Conservation (phyloP, 306 rosid species). For the Cicer arietinum region DNA sequence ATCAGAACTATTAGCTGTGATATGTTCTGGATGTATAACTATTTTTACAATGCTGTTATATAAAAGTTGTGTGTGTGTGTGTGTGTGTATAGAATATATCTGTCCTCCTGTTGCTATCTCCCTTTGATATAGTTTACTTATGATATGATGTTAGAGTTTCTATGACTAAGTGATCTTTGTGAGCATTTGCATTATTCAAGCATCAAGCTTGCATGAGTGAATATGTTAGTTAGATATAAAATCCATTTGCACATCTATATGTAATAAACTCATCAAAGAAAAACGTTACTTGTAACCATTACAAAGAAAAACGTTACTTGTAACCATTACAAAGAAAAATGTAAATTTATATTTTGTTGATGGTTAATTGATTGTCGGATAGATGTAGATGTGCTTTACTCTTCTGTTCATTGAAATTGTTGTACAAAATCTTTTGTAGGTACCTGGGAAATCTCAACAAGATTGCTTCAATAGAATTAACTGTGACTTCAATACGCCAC, state of each 20-base stretch:
- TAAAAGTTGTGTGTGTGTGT: neutral
- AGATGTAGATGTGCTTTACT: neutral
- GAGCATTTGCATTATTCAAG: neutral
- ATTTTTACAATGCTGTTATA: neutral
- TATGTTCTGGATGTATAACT: neutral
- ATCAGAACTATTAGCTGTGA: neutral
- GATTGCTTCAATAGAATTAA: conserved; percentile 89
- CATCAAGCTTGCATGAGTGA: neutral
- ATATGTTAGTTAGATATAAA: neutral
- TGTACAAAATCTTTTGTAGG: conserved; percentile 59
- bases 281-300: neutral
- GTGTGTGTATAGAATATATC: too few relatives aligned
- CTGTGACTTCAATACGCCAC: conserved; percentile 67
- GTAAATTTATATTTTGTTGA: conserved; percentile 6
- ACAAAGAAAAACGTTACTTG: neutral
- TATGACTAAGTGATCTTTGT: neutral
- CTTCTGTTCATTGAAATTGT: conserved; percentile 4
- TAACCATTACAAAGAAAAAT: neutral
- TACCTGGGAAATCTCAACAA: conserved; percentile 87
- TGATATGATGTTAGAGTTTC: neutral
- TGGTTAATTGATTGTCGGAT: conserved; percentile 30
- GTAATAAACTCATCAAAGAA: too few relatives aligned
- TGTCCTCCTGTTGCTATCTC: neutral
- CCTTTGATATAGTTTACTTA: neutral
- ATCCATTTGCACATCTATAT: neutral